Evolutionary conservation across 805 yeast genomes (phyloP).

Genomic region (Wickerhamiella parazyma): DNA sequence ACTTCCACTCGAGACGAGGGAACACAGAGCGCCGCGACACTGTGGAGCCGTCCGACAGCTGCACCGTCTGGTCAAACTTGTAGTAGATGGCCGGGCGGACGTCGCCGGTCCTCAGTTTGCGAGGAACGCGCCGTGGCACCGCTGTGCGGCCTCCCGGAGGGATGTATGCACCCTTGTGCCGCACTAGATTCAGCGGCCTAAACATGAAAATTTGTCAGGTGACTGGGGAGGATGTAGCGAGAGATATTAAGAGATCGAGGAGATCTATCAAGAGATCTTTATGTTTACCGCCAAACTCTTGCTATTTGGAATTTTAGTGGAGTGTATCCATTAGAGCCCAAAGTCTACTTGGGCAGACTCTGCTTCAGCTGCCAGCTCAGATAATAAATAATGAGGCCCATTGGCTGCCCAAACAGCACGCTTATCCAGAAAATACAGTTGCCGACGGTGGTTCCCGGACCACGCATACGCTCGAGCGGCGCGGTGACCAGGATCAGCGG

Average conservation of each 20-base stretch:
- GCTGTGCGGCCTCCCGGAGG: constrained; percentile 20
- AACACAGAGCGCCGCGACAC: constrained; percentile 68
- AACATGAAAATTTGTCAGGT: constrained; percentile 5
- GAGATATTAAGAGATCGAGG: too few species aligned
- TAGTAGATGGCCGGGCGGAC: constrained; percentile 90
- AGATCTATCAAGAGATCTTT: too few species aligned
- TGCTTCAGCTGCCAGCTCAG: constrained; percentile 31
- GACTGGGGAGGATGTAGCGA: too few species aligned
- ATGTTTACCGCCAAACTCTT: too few species aligned
- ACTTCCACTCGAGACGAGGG: constrained; percentile 74
- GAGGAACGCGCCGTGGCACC: constrained; percentile 17
- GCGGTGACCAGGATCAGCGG: constrained; percentile 31
- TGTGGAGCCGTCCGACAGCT: constrained; percentile 89
- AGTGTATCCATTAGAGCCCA: too few species aligned
- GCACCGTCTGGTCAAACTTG: constrained; percentile 79
- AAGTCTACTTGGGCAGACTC: constrained; percentile 1
- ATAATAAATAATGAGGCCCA: constrained; percentile 32
- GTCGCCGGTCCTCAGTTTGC: constrained; percentile 41
- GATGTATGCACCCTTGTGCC: constrained; percentile 16
- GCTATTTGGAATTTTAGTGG: too few species aligned
- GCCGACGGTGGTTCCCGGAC: constrained; percentile 31
- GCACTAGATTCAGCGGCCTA: constrained; percentile 1
- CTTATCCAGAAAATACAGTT: constrained; percentile 36
- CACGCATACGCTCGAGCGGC: constrained; percentile 31
- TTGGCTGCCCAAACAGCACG: constrained; percentile 35